Evolutionary conservation across 306 rosid species (phyloP), one percentile per base, ranked within the genome.

Genomic region (Quillaja saponaria): DNA sequence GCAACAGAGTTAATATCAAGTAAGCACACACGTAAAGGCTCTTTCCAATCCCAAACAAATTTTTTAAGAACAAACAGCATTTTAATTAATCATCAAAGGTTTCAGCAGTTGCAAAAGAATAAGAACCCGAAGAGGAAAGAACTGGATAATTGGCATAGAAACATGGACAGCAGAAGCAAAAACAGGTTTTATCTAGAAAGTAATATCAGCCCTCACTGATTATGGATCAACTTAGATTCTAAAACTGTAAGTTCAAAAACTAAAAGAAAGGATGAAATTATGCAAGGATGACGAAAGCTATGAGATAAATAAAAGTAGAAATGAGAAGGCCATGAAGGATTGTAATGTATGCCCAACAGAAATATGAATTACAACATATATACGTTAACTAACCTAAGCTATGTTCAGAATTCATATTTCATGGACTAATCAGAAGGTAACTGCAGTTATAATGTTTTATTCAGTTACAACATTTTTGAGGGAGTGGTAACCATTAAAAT

Each of bases 401-500:
- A 31, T 0, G 40, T 31, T 0, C 8, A 21, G 33, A n/a, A 13
- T 31, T n/a, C 7, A 31, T 9, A 53, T 31, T 53, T 53, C 58
- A 31, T 17, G 33, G 13, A 13, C 40, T 38, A 28, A 13, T 3
- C 7, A 53, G 13, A n/a, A 31, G 58, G 31, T 1, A 25, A 25
- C 13, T 6, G 25, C 16, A 53, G 58, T 31, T 53, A n/a, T 13
- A 21, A 53, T 5, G 40, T 28, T 53, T 19, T n/a, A 9, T 52
- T 31, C n/a, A 53, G 14, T 31, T 52, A 31, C 20, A 8, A 8
- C 10, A 28, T 9, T 5, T 45, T 8, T 53, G 7, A 31, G 33
- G 38, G 14, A 17, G 42, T 9, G 67, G 63, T 17, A 49, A 44
- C 40, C 34, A 34, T 51, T 54, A 34, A 38, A 63, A 63, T 57